These are phyloP conservation scores for Acmispon strigosus DNA, from an alignment of 306 rosid genomes.

Conservation along the genomic window DNA sequence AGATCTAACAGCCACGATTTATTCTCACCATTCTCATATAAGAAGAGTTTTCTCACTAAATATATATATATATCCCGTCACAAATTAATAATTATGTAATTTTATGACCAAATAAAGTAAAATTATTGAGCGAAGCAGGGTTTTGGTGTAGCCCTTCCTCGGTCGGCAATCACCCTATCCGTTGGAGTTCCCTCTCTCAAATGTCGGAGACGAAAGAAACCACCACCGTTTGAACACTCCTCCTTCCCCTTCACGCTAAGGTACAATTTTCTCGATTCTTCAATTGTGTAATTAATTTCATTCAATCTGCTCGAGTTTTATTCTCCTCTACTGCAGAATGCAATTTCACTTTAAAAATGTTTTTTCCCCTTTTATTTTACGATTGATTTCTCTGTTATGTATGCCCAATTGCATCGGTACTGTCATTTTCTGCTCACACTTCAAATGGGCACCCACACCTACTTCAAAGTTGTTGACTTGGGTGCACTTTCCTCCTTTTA, in stretches of 20 bases:
- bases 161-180: neutral
- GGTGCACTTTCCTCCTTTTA: neutral
- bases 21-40: too few relatives aligned
- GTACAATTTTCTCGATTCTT: neutral
- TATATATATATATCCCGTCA: too few relatives aligned
- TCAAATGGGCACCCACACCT: neutral
- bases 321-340: neutral
- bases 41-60: too few relatives aligned
- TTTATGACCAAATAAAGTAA: too few relatives aligned
- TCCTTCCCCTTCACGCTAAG: neutral
- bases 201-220: neutral
- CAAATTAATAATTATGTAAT: too few relatives aligned
- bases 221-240: neutral
- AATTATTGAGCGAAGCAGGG: neutral
- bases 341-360: neutral
- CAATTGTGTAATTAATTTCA: neutral
- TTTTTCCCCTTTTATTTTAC: too few relatives aligned
- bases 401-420: neutral
- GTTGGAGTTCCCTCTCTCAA: neutral
- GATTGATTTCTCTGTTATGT: neutral
- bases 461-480: neutral
- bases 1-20: too few relatives aligned
- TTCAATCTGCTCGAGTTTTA: neutral
- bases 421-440: neutral
- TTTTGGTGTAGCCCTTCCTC: neutral